phyloP scores from a whole-genome alignment of 2,329 filamentous ascomycete genomes.

The Aspergillus sp. region DNA sequence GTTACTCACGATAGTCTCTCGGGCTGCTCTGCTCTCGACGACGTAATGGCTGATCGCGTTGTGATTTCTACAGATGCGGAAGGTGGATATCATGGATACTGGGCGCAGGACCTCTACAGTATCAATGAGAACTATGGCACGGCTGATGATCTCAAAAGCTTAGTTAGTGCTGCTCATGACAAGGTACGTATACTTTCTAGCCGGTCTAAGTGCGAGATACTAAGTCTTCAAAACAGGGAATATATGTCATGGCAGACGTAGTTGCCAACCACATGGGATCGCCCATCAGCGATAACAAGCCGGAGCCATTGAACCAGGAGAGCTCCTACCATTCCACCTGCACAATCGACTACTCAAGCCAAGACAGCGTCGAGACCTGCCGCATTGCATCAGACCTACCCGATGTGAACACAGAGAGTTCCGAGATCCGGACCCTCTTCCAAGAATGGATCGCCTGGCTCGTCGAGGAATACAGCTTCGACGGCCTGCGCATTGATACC shows the following conservation, averaged over 20 bases:
- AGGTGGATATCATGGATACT: constrained; percentile 52
- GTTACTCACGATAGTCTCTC: not conserved
- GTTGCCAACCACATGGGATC: constrained; percentile 56
- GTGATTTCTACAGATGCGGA: constrained; percentile 31
- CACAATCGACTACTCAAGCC: constrained; percentile 54
- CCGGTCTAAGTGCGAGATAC: not conserved
- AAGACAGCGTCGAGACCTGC: constrained; percentile 48
- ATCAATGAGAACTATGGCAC: constrained; percentile 62
- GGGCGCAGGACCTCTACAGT: constrained; percentile 51
- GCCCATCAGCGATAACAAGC: constrained; percentile 54
- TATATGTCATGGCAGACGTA: constrained; percentile 63
- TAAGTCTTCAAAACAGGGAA: constrained; percentile 33
- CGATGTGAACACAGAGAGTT: constrained; percentile 59
- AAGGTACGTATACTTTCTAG: constrained; percentile 23
- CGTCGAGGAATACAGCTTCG: constrained; percentile 56
- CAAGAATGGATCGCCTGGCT: constrained; percentile 60
- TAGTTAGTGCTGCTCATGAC: constrained; percentile 56
- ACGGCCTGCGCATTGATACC: constrained; percentile 55
- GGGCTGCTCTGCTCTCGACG: too few relatives aligned
- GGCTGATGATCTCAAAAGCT: constrained; percentile 56
- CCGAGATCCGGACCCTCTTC: constrained; percentile 51
- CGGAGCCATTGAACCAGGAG: constrained; percentile 56
- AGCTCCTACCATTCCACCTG: constrained; percentile 64
- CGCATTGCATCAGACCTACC: constrained; percentile 60
- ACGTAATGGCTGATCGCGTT: not conserved